Percentiles rank a stretch among this genome's conserved stretches.
Conservation (phyloP, 2,329 filamentous ascomycete genomes). For the Drechslerella dactyloides region DNA sequence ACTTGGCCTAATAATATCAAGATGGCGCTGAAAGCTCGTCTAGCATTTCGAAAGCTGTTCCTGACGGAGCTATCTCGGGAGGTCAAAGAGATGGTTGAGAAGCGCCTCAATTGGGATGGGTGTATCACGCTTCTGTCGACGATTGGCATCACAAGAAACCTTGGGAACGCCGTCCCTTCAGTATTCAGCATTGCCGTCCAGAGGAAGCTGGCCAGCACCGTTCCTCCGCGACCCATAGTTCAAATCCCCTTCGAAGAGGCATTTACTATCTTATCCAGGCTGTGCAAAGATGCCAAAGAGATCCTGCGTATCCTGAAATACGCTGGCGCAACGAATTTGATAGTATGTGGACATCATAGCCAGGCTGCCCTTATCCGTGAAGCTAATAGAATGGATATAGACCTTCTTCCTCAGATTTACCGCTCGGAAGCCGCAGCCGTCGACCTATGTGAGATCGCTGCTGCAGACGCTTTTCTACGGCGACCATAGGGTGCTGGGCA, state of each 20-base stretch:
- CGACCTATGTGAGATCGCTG: slow-evolving; percentile 81
- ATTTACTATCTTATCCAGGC: slow-evolving; percentile 69
- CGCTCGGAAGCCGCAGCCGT: slow-evolving; percentile 74
- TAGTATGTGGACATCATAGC: slow-evolving; percentile 62
- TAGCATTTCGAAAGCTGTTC: slow-evolving; percentile 71
- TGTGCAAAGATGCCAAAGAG: slow-evolving; percentile 76
- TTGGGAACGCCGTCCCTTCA: slow-evolving; percentile 72
- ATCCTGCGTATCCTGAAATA: slow-evolving; percentile 72
- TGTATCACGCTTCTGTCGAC: slow-evolving; percentile 61
- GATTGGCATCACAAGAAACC: slow-evolving; percentile 67
- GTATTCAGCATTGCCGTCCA: slow-evolving; percentile 91
- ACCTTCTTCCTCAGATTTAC: slow-evolving; percentile 53
- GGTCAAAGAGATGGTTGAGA: slow-evolving; percentile 61
- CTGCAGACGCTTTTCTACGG: slow-evolving; percentile 78
- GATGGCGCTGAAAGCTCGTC: slow-evolving; percentile 68
- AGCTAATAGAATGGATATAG: slow-evolving; percentile 36
- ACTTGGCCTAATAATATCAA: slow-evolving; percentile 61
- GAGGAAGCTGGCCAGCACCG: slow-evolving; percentile 87
- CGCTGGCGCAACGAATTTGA: slow-evolving; percentile 70
- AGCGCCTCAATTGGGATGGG: slow-evolving; percentile 59
- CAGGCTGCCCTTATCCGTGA: background rate
- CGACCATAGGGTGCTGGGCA: slow-evolving; percentile 72
- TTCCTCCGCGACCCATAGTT: slow-evolving; percentile 89
- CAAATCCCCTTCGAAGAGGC: slow-evolving; percentile 75
- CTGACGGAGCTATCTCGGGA: slow-evolving; percentile 63